Evolutionary conservation across 2,329 filamentous ascomycete genomes (phyloP), one percentile per base, ranked within the genome.

Genomic region (Fusarium gaditjirri): DNA sequence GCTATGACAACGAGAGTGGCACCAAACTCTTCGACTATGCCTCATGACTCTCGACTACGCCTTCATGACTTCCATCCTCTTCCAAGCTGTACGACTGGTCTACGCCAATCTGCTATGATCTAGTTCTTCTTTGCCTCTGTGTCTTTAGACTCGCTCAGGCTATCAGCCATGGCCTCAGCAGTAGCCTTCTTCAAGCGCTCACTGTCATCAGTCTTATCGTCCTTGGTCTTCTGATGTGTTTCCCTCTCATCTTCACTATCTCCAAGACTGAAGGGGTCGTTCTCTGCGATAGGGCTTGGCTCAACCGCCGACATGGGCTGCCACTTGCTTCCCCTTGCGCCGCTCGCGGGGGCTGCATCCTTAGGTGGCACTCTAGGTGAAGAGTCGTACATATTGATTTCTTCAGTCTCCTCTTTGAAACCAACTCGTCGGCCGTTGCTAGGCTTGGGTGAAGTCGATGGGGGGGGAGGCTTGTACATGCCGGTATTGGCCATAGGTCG

Each of bases 221-320:
- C 84, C 77, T 87, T 87, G 65, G 91, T 86, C 77, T 88, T 86
- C 77, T 85, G 81, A 76, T 87, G 86, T 61, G 82, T 81, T 59
- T 83, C 87, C 83, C 94, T 96, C 82, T 99, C 96, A 74, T 97
- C 95, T 75, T 98, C 95, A 78, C 94, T 97, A 76, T 98, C 95
- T 9, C 96, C 96, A 19, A 99, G 87, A 78, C 94, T 98, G 83
- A 99, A 99, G 0, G 96, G 96, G 78, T 99, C 96, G 76, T 97
- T 95, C 75, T 98, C 94, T 17, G 89, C 87, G 69, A 97, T 92
- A 19, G 95, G 95, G 71, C 89, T 92, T 2, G 95, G 94, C 54
- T 97, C 72, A 19, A 98, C 90, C 0, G 92, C 88, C 17, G 95
- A 94, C 75, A 99, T 85, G 14, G 96, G 95, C 82, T 99, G 95